Conservation (phyloP, 768 basidiomycete species). For the Cystoderma amianthinum region DNA sequence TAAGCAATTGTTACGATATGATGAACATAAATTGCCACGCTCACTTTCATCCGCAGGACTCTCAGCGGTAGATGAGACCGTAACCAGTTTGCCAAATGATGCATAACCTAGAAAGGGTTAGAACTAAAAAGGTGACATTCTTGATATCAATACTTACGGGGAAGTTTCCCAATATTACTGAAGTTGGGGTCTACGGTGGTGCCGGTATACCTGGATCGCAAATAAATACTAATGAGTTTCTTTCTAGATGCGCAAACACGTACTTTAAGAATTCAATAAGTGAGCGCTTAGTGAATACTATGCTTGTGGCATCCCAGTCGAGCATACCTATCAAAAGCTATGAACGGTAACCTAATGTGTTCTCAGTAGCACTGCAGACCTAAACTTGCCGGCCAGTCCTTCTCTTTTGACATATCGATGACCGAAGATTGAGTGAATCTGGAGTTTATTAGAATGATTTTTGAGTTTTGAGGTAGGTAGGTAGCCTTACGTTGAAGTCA, state of each 20-base stretch:
- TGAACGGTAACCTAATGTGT: too few relatives aligned
- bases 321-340: slow-evolving; percentile 78
- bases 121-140: background rate
- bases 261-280: slow-evolving; percentile 77
- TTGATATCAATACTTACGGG: slow-evolving; percentile 41
- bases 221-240: slow-evolving; percentile 5
- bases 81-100: slow-evolving; percentile 62
- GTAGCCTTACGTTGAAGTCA: background rate
- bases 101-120: slow-evolving; percentile 49
- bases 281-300: slow-evolving; percentile 75
- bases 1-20: too few relatives aligned
- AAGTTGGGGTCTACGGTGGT: slow-evolving; percentile 75
- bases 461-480: background rate
- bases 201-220: slow-evolving; percentile 64
- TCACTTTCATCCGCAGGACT: slow-evolving; percentile 5
- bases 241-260: slow-evolving; percentile 12
- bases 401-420: slow-evolving; percentile 61
- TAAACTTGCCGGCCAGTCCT: slow-evolving; percentile 63
- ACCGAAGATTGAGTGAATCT: slow-evolving; percentile 54
- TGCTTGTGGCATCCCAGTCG: slow-evolving; percentile 72
- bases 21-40: too few relatives aligned
- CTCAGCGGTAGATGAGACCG: slow-evolving; percentile 12
- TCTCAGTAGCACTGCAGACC: slow-evolving; percentile 36
- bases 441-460: slow-evolving; percentile 4
- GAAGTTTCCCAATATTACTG: slow-evolving; percentile 66